Evolutionary conservation across 306 rosid genomes (phyloP).

Genomic region (Pterocarpus santalinus): DNA sequence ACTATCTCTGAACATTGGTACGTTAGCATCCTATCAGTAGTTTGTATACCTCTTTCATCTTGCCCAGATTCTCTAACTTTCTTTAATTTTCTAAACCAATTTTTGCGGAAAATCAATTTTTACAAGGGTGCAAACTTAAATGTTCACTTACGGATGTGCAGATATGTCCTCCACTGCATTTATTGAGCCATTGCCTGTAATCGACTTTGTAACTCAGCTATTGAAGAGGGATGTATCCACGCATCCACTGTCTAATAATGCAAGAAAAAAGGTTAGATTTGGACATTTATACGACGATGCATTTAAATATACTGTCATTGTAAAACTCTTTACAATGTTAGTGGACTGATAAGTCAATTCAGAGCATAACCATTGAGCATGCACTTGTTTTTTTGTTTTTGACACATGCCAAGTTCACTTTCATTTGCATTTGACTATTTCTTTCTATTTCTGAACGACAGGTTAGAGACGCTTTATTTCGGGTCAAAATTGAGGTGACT

Average conservation of each 20-base stretch:
- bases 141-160: slow-evolving; percentile 40
- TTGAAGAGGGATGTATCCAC: slow-evolving; percentile 78
- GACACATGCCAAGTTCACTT: not conserved
- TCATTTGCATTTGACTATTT: not conserved
- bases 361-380: not conserved
- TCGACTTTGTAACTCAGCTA: slow-evolving; percentile 83
- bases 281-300: too few relatives aligned
- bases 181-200: slow-evolving; percentile 91
- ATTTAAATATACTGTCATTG: not conserved
- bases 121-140: not conserved
- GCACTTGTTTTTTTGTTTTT: not conserved
- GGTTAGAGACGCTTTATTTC: slow-evolving; percentile 92
- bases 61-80: not conserved
- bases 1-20: slow-evolving; percentile 87
- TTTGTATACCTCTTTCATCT: not conserved
- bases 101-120: not conserved
- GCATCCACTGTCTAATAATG: slow-evolving; percentile 86
- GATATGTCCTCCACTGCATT: slow-evolving; percentile 99
- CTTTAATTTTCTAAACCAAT: not conserved
- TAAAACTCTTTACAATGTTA: too few relatives aligned
- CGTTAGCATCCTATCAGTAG: not conserved
- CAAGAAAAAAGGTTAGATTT: slow-evolving; percentile 80
- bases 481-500: slow-evolving; percentile 95
- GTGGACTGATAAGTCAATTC: not conserved
- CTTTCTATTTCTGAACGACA: slow-evolving; percentile 38